Evolutionary conservation across 2,329 filamentous ascomycete genomes (phyloP).

Genomic region (Graphilbum fragrans): DNA sequence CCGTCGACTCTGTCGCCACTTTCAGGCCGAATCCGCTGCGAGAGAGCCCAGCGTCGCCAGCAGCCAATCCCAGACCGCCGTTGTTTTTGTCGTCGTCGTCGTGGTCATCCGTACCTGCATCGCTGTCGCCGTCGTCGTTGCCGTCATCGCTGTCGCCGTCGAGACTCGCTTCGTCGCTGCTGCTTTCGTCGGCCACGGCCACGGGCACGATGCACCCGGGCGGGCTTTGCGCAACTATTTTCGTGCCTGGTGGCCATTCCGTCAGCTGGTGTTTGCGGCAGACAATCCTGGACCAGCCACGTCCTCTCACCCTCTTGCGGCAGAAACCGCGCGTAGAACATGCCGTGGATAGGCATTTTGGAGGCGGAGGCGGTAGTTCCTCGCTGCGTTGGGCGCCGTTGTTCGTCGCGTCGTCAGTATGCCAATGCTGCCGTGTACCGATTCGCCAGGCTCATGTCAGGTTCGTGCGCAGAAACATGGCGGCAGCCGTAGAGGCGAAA

Average conservation of each 20-base stretch:
- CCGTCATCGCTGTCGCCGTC: not conserved
- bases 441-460: too few relatives aligned
- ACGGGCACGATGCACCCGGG: slow-evolving; percentile 47
- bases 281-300: not conserved
- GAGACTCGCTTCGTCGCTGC: slow-evolving; percentile 3
- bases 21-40: not conserved
- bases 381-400: too few relatives aligned
- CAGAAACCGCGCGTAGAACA: slow-evolving; percentile 60
- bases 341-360: slow-evolving; percentile 50
- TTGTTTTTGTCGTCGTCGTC: not conserved
- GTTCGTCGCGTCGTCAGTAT: too few relatives aligned
- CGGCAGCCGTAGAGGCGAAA: too few relatives aligned
- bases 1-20: too few relatives aligned
- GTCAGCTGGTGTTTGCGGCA: not conserved
- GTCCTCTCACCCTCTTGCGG: slow-evolving; percentile 44
- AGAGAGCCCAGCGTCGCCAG: too few relatives aligned
- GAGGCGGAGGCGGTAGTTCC: not conserved
- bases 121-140: not conserved
- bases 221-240: slow-evolving; percentile 50
- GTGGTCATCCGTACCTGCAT: not conserved
- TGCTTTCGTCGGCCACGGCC: slow-evolving; percentile 9
- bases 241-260: slow-evolving; percentile 36
- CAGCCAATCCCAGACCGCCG: too few relatives aligned
- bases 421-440: too few relatives aligned
- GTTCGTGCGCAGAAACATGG: too few relatives aligned